Conservation (phyloP, 2,329 filamentous ascomycete genomes). For the Colletotrichum spaethianum region DNA sequence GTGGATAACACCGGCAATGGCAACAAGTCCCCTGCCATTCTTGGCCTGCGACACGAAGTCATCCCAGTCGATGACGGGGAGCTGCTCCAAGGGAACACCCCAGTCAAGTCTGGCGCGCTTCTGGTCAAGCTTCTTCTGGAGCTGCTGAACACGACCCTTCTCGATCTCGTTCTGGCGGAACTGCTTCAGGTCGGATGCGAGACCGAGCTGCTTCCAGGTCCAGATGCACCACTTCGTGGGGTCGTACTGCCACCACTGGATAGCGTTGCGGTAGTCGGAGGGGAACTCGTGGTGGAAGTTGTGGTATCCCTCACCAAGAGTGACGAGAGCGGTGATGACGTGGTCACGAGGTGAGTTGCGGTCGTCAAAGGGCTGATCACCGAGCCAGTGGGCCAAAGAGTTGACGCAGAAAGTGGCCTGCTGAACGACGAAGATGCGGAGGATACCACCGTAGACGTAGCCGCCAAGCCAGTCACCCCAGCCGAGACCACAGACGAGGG, state of each 20-base stretch:
- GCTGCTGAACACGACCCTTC: conserved; percentile 89
- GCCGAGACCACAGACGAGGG: conserved; percentile 80
- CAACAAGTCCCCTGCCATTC: conserved; percentile 82
- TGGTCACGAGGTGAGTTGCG: conserved; percentile 92
- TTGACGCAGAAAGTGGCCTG: conserved; percentile 96
- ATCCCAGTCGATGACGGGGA: conserved; percentile 89
- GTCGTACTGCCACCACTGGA: conserved; percentile 92
- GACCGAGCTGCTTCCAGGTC: conserved; percentile 85
- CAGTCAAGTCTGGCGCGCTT: conserved; percentile 87
- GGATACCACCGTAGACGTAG: conserved; percentile 87
- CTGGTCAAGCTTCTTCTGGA: conserved; percentile 94
- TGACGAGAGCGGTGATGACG: conserved; percentile 87
- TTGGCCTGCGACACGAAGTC: conserved; percentile 85
- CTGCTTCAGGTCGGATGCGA: conserved; percentile 90
- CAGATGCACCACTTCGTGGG: conserved; percentile 93
- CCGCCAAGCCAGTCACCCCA: conserved; percentile 89
- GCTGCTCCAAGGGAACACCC: conserved; percentile 87
- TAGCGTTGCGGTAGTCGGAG: conserved; percentile 92
- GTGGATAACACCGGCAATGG: conserved; percentile 88
- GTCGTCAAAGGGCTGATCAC: conserved; percentile 93
- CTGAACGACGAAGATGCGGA: conserved; percentile 91
- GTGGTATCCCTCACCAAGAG: conserved; percentile 91
- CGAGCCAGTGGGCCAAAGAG: conserved; percentile 91
- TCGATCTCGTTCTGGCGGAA: conserved; percentile 94
- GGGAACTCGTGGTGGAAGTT: conserved; percentile 98